Evolutionary conservation across 1,284 basidiomycete genomes (phyloP).

Genomic region (Pseudozyma tsukubaensis): DNA sequence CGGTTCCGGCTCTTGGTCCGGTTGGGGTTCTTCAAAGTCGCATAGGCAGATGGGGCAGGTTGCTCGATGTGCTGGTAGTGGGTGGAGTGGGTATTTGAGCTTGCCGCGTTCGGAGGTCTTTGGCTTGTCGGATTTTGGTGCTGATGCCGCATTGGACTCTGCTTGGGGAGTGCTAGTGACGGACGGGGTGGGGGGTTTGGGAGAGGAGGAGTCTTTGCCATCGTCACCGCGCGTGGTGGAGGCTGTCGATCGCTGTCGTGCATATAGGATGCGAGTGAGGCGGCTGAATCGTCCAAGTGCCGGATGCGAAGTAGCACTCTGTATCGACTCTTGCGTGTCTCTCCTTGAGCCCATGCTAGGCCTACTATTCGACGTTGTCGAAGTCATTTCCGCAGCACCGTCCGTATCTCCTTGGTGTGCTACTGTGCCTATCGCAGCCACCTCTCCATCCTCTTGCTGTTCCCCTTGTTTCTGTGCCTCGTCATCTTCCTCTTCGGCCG

Average conservation of each 20-base stretch:
- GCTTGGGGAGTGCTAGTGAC: not conserved
- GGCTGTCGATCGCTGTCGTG: slow-evolving; percentile 16
- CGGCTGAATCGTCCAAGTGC: slow-evolving; percentile 18
- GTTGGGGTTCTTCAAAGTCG: slow-evolving; percentile 52
- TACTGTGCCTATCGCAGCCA: not conserved
- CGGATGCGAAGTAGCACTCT: slow-evolving; percentile 2
- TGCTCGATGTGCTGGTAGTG: slow-evolving; percentile 56
- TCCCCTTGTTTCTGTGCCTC: not conserved
- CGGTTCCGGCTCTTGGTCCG: slow-evolving; percentile 30
- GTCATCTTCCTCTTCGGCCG: slow-evolving; percentile 42
- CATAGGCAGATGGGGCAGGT: slow-evolving; percentile 64
- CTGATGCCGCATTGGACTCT: not conserved
- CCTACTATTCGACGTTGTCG: not conserved
- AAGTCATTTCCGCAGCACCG: not conserved
- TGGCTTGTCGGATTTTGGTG: not conserved
- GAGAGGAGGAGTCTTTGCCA: slow-evolving; percentile 2
- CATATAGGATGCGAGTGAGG: slow-evolving; percentile 19
- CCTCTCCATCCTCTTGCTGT: not conserved
- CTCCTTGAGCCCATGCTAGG: slow-evolving; percentile 25
- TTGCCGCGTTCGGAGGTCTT: slow-evolving; percentile 1
- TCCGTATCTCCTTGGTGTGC: not conserved
- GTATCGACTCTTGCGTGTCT: slow-evolving; percentile 16
- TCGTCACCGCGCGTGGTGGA: not conserved
- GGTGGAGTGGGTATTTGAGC: slow-evolving; percentile 55
- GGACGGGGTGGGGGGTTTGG: not conserved